Evolutionary conservation across 2,329 filamentous ascomycete genomes (phyloP).

Genomic region (Neurospora sp.): DNA sequence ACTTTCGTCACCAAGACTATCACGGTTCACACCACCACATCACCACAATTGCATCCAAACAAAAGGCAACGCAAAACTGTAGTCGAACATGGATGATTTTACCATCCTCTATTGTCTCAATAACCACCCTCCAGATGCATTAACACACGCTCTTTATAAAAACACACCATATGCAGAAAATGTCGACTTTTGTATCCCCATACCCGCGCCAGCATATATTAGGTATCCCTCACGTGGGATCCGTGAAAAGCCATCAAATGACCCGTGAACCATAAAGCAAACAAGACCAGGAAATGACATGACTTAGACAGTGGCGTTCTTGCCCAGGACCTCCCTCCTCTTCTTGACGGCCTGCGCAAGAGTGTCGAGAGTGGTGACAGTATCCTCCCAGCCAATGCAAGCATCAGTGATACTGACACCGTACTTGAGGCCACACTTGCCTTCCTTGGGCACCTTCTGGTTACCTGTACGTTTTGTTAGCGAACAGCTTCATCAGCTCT

Average conservation of each 20-base stretch:
- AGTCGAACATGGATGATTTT: neutral
- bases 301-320: slow-evolving; percentile 18
- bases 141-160: neutral
- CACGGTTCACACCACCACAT: neutral
- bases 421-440: slow-evolving; percentile 76
- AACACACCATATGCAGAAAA: neutral
- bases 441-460: slow-evolving; percentile 86
- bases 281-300: neutral
- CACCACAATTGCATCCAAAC: neutral
- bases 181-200: neutral
- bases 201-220: neutral
- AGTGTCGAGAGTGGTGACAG: slow-evolving; percentile 63
- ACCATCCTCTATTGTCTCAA: neutral
- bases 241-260: neutral
- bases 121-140: neutral
- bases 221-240: neutral
- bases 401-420: slow-evolving; percentile 96
- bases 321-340: slow-evolving; percentile 42
- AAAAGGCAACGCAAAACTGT: neutral
- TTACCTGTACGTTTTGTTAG: slow-evolving; percentile 44
- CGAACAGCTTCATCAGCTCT: neutral
- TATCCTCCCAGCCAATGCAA: slow-evolving; percentile 91
- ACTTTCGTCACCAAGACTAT: neutral
- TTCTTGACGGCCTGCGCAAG: slow-evolving; percentile 73
- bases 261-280: neutral